Base-by-base conservation (phyloP, 148 eudicot species). In the Arctostaphylos glauca region DNA sequence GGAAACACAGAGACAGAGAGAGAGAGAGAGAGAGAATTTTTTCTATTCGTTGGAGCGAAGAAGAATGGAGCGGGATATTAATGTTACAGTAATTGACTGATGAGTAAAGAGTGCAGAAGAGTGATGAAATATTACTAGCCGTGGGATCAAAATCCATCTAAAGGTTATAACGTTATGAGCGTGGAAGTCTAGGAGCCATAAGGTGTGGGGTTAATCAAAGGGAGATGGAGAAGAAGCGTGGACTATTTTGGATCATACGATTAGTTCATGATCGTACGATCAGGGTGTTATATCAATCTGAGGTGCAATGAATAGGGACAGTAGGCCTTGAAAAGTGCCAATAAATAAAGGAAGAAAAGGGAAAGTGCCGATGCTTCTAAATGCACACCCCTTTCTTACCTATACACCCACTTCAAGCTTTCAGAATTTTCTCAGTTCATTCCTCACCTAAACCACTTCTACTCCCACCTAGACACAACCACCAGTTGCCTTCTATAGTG, bases 111-210 rank as follows among this genome's bases (percentile, higher is more conserved):
- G n/a, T 80, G 83, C 49, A 71, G 49, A 60, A 74, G 58, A 48
- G 53, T 75, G 82, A 21, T 62, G 79, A 75, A 25, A 52, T 9
- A 48, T 75, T 70, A 23, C 19, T 16, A 87, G 46, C 89, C 95
- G 95, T 92, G 14, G 79, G 95, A 91, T 89, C 9, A 13, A 18
- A 46, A 46, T n/a, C 18, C 74, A 92, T 89, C 90, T 49, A 81
- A 90, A 88, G 94, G 89, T 10, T 50, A 0, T 12, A 2, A 79
- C 56, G 2, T 0, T 38, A n/a, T 56, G 74, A 88, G 31, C 98
- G 98, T 94, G 98, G 98, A 90, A 78, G 79, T 23, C 10, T 81
- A n/a, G 60, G 81, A 88, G 90, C 94, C 98, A 90, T 86, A 84
- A 85, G 84, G 81, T 76, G 81, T 14, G 81, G 77, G 15, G 58